Percentiles rank a stretch among this genome's conserved stretches.
Evolutionary conservation across 305 asterid species (phyloP).

Genomic region (Coffea humblotiana): DNA sequence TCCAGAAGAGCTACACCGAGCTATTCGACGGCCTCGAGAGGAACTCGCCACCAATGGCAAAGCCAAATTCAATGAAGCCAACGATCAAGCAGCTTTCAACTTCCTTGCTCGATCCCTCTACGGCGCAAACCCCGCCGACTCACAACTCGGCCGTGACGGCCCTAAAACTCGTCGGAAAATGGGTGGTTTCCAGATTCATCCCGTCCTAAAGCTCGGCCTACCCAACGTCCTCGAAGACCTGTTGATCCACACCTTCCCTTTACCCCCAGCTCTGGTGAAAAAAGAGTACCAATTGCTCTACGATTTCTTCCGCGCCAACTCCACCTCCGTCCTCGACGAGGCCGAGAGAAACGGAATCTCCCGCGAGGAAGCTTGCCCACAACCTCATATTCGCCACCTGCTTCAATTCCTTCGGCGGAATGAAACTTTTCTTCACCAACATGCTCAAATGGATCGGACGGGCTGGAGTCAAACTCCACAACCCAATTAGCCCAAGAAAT

Average conservation of each 20-base stretch:
- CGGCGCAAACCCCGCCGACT: constrained; percentile 52
- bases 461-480: constrained; percentile 60
- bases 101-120: constrained; percentile 56
- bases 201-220: constrained; percentile 51
- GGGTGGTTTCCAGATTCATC: constrained; percentile 76
- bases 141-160: constrained; percentile 60
- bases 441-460: constrained; percentile 74
- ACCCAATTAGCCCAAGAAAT: constrained; percentile 55
- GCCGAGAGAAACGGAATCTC: constrained; percentile 53
- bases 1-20: constrained; percentile 38
- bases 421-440: constrained; percentile 71
- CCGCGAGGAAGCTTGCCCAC: constrained; percentile 75
- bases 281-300: constrained; percentile 53
- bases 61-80: constrained; percentile 45
- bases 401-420: constrained; percentile 82
- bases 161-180: constrained; percentile 54
- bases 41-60: constrained; percentile 56
- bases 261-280: constrained; percentile 58
- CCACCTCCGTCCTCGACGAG: constrained; percentile 50
- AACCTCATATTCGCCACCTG: constrained; percentile 74
- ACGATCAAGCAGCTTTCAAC: constrained; percentile 71
- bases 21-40: constrained; percentile 50
- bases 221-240: constrained; percentile 60
- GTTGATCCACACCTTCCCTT: constrained; percentile 51
- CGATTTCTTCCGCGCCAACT: constrained; percentile 53